Evolutionary conservation across 257 asterid species (phyloP).

Genomic region (Ilex aquifolium): DNA sequence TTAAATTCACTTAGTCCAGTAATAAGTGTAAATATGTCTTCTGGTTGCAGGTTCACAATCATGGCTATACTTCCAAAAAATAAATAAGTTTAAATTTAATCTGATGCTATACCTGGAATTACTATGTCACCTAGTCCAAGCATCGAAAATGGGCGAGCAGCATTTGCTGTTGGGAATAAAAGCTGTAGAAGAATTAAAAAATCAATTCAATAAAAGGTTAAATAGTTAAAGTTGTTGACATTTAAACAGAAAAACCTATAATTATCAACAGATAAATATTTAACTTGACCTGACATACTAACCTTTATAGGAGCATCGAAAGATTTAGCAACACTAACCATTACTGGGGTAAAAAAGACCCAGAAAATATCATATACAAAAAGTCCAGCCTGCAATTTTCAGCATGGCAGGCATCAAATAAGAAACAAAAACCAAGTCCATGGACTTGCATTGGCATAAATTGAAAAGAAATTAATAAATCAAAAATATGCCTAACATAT

Average conservation of each 20-base stretch:
- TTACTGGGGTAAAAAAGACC: slow-evolving; percentile 97
- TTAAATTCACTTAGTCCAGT: too few relatives aligned
- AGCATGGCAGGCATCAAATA: background rate
- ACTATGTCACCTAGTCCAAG: slow-evolving; percentile 97
- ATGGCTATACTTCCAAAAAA: too few relatives aligned
- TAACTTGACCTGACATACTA: slow-evolving; percentile 7
- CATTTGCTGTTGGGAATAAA: slow-evolving; percentile 78
- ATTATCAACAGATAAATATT: background rate
- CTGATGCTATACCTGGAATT: slow-evolving; percentile 62
- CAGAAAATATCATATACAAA: slow-evolving; percentile 89
- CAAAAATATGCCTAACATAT: background rate
- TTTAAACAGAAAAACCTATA: too few relatives aligned
- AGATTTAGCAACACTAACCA: slow-evolving; percentile 96
- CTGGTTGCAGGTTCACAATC: too few relatives aligned
- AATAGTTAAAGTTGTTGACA: too few relatives aligned
- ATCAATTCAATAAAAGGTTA: too few relatives aligned
- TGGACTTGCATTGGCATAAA: background rate
- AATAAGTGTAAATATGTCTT: too few relatives aligned
- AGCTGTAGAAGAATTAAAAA: slow-evolving; percentile 45
- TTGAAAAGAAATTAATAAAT: background rate
- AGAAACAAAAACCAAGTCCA: slow-evolving; percentile 2
- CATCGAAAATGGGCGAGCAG: slow-evolving; percentile 95
- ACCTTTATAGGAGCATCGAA: slow-evolving; percentile 99
- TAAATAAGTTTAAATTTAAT: too few relatives aligned
- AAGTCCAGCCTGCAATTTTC: slow-evolving; percentile 80